Evolutionary conservation across 768 basidiomycete genomes (phyloP).

Genomic region (Leccinum variicolor): DNA sequence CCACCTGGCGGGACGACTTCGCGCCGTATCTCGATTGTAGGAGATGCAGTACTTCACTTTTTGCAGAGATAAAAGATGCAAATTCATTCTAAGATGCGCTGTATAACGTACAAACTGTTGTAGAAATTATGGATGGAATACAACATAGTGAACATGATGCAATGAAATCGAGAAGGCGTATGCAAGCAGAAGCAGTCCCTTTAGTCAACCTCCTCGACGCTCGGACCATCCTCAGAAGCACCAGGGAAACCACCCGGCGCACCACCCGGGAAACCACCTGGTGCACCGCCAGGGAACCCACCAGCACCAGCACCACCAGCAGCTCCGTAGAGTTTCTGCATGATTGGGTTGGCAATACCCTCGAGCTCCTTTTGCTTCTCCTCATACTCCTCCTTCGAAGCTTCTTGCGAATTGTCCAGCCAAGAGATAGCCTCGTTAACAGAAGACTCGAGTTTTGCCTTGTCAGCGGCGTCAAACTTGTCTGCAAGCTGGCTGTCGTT

Average conservation of each 20-base stretch:
- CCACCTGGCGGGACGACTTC: no score
- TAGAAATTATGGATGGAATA: constrained; percentile 28
- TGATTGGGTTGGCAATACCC: constrained; percentile 71
- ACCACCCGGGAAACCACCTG: constrained; percentile 53
- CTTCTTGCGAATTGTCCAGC: constrained; percentile 87
- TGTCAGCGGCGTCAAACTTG: constrained; percentile 87
- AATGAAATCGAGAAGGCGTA: constrained; percentile 20
- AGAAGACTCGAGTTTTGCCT: constrained; percentile 74
- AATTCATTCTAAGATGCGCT: constrained; percentile 29
- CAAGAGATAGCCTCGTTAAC: constrained; percentile 83
- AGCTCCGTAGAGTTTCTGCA: constrained; percentile 66
- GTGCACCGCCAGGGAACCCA: constrained; percentile 58
- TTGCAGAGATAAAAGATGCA: neutral
- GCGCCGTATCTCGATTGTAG: no score
- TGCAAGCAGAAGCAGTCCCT: constrained; percentile 19
- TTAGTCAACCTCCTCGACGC: constrained; percentile 90
- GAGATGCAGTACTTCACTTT: no score
- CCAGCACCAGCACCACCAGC: constrained; percentile 47
- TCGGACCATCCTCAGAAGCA: constrained; percentile 76
- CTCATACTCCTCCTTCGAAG: constrained; percentile 92
- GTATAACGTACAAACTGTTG: constrained; percentile 29
- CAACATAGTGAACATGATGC: constrained; percentile 31
- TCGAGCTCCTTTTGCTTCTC: constrained; percentile 93
- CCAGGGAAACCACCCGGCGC: constrained; percentile 72
- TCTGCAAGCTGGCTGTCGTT: constrained; percentile 79